phyloP scores from a whole-genome alignment of 2,329 filamentous ascomycete genomes.

The Fusarium continuum region DNA sequence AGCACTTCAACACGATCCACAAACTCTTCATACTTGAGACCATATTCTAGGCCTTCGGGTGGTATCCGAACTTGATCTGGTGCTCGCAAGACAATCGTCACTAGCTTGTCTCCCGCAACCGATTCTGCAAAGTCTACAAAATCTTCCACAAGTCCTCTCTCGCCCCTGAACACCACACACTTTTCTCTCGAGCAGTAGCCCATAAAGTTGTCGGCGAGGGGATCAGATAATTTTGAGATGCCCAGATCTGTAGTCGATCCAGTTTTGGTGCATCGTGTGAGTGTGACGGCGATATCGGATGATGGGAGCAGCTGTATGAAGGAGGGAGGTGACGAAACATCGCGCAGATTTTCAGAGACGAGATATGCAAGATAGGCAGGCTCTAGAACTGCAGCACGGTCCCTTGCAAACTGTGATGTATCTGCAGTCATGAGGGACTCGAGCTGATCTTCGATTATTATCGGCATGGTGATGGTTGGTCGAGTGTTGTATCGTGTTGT shows the following conservation, averaged over 20 bases:
- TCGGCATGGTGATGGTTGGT: conserved; percentile 6
- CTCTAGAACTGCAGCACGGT: conserved; percentile 8
- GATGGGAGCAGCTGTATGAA: conserved; percentile 21
- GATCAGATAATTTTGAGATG: conserved; percentile 23
- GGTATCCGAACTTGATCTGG: conserved; percentile 31
- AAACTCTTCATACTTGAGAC: conserved; percentile 37
- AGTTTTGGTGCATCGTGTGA: conserved; percentile 8
- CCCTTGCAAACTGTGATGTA: neutral
- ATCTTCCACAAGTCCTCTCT: conserved; percentile 23
- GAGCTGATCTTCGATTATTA: conserved; percentile 5
- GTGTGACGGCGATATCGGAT: conserved; percentile 18
- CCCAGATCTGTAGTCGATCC: conserved; percentile 14
- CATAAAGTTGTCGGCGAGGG: conserved; percentile 37
- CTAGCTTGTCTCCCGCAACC: neutral
- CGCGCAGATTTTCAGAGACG: neutral
- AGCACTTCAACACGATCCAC: conserved; percentile 39
- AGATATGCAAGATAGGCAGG: conserved; percentile 31
- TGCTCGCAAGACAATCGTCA: conserved; percentile 22
- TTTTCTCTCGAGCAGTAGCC: conserved; percentile 26
- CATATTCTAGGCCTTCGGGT: conserved; percentile 27
- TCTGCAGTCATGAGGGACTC: neutral
- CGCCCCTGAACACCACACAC: conserved; percentile 39
- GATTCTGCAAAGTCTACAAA: conserved; percentile 33
- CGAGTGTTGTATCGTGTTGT: neutral
- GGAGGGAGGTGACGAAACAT: conserved; percentile 1